phyloP scores from a whole-genome alignment of 352 stramenopile species.

The Bremia lactucae region DNA sequence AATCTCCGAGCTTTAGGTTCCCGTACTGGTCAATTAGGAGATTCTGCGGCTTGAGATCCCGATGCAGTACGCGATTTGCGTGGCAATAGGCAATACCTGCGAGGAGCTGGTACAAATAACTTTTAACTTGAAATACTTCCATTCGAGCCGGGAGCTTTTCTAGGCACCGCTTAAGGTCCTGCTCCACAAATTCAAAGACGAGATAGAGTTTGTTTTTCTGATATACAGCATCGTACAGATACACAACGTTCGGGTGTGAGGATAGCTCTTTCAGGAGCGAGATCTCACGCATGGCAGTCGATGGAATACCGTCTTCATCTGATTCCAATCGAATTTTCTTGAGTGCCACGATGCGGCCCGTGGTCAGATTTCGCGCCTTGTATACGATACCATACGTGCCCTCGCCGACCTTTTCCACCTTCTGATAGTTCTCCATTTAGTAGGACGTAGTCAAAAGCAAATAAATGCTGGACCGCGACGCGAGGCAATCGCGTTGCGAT shows the following conservation, averaged over 20 bases:
- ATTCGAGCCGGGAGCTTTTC: slow-evolving; percentile 88
- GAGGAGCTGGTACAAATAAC: slow-evolving; percentile 73
- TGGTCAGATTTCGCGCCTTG: slow-evolving; percentile 88
- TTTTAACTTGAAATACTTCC: slow-evolving; percentile 75
- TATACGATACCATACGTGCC: slow-evolving; percentile 96
- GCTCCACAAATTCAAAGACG: slow-evolving; percentile 82
- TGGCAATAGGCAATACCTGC: slow-evolving; percentile 91
- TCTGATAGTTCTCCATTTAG: slow-evolving; percentile 84
- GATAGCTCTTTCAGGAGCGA: slow-evolving; percentile 90
- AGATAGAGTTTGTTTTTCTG: slow-evolving; percentile 83
- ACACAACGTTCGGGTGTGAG: slow-evolving; percentile 91
- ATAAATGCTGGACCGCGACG: too few relatives aligned
- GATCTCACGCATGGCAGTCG: slow-evolving; percentile 96
- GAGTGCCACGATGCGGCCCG: slow-evolving; percentile 88
- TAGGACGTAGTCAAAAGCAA: too few relatives aligned
- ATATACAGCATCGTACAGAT: slow-evolving; percentile 75
- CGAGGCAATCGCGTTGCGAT: too few relatives aligned
- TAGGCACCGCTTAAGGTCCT: slow-evolving; percentile 84
- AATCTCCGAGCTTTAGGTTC: slow-evolving; percentile 88
- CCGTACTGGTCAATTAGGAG: slow-evolving; percentile 83
- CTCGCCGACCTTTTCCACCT: slow-evolving; percentile 85
- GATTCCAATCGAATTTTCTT: slow-evolving; percentile 88
- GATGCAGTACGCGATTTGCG: slow-evolving; percentile 92
- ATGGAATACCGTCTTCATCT: slow-evolving; percentile 96
- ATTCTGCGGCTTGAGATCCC: slow-evolving; percentile 98